A percentile compares a stretch with the other conserved stretches of the same genome.
phyloP scores from a whole-genome alignment of 2,329 filamentous ascomycete species.

The Balansia obtecta region DNA sequence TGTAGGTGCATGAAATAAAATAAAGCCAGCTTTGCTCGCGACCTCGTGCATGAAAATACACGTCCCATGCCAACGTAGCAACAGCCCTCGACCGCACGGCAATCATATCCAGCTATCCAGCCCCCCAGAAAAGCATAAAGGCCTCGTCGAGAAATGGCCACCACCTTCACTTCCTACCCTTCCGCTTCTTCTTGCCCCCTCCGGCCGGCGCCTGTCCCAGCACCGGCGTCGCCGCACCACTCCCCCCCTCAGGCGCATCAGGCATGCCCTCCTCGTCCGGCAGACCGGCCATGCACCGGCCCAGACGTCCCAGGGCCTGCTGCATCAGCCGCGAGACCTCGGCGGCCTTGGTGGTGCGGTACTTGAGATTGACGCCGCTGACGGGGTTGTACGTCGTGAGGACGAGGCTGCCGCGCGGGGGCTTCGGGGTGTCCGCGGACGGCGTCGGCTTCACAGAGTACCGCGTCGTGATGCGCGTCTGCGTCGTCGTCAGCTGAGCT shows the following conservation, averaged over 20 bases:
- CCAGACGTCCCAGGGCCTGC: slow-evolving; percentile 61
- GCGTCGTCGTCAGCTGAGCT: no score
- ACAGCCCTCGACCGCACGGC: no score
- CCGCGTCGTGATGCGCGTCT: slow-evolving; percentile 88
- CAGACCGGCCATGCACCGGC: slow-evolving; percentile 52
- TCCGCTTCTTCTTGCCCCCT: slow-evolving; percentile 55
- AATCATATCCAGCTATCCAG: no score
- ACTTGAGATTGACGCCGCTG: slow-evolving; percentile 76
- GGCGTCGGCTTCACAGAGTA: slow-evolving; percentile 56
- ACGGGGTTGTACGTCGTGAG: slow-evolving; percentile 83
- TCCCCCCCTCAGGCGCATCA: slow-evolving; percentile 21
- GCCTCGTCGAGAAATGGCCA: no score
- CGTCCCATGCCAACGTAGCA: no score
- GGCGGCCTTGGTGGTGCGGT: slow-evolving; percentile 78
- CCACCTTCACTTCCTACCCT: slow-evolving; percentile 59
- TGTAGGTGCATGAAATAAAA: neutral
- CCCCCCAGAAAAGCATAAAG: no score
- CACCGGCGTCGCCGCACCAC: slow-evolving; percentile 14
- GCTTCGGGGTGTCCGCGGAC: slow-evolving; percentile 22
- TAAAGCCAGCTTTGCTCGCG: no score
- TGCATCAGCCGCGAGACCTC: slow-evolving; percentile 73
- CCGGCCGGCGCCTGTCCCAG: slow-evolving; percentile 15
- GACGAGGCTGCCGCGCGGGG: slow-evolving; percentile 57
- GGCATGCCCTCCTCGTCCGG: slow-evolving; percentile 28
- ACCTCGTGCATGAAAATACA: no score